A percentile compares a stretch with the other conserved stretches of the same genome.
Evolutionary conservation across 2,329 filamentous ascomycete genomes (phyloP).

Genomic region (Ceratocystis albifundus): DNA sequence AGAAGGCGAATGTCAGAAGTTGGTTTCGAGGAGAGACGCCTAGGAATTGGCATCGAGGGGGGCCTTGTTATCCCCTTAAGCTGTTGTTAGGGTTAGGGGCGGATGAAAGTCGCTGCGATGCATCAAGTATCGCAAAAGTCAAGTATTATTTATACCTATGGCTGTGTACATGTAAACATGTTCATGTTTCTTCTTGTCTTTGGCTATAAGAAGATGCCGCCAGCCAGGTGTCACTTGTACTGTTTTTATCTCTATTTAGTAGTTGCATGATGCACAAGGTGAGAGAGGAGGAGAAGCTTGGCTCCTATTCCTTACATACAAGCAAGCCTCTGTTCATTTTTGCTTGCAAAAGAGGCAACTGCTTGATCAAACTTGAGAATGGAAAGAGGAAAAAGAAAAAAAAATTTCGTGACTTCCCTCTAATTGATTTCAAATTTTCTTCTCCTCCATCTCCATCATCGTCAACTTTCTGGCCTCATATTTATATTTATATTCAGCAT

Average conservation of each 20-base stretch:
- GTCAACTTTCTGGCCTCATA: constrained; percentile 14
- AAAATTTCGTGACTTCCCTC: neutral
- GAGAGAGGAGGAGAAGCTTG: neutral
- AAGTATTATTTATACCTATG: neutral
- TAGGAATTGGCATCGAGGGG: neutral
- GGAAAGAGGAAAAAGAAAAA: neutral
- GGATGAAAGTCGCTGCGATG: no score
- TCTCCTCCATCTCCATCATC: constrained; percentile 32
- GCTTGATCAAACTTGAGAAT: neutral
- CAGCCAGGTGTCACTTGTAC: neutral
- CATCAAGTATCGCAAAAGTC: neutral
- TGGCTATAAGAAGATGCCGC: neutral
- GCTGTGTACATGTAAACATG: neutral
- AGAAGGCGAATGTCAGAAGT: constrained; percentile 15
- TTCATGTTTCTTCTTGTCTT: neutral
- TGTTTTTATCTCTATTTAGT: neutral
- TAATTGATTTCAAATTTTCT: neutral
- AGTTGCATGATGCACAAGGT: neutral
- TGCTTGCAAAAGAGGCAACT: neutral
- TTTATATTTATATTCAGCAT: neutral
- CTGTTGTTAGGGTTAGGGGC: neutral
- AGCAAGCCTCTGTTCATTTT: neutral
- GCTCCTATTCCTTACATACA: neutral
- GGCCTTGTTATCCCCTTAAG: neutral
- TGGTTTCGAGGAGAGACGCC: constrained; percentile 18